Evolutionary conservation across 2,329 filamentous ascomycete species (phyloP), one percentile per base, ranked within the genome.

Genomic region (Aspergillus fumigatiaffinis): DNA sequence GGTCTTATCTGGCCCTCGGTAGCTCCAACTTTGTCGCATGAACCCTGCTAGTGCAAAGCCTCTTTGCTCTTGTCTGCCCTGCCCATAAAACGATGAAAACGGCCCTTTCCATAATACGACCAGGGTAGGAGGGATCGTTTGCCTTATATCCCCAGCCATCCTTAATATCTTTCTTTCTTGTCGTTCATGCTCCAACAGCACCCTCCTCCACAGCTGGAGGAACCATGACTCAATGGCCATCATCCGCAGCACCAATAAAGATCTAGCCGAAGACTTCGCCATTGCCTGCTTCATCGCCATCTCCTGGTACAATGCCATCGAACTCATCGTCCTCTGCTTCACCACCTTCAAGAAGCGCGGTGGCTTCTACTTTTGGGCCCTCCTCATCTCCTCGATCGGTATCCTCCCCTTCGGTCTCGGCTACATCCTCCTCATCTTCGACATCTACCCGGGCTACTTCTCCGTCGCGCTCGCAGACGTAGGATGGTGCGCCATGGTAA

Each of bases 401-500:
- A 77, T 81, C 46, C 68, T 80, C 10, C 77, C 77, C 0, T 81
- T 71, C 60, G 65, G 65, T 4, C 47, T 71, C 58, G 67, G 66
- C n/a, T 68, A 67, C 23, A 49, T 69, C 51, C 59, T 69, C 46
- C 68, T 67, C 32, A 68, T 68, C 47, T 68, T 69, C 58, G 58
- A 55, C 23, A 55, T 68, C 10, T 66, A 66, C 9, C 61, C 63
- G 5, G 61, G 59, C 12, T 69, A 66, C 64, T 23, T 69, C 10
- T 61, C 66, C 4, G 64, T 74, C 7, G 71, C 76, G 14, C 59
- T 79, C 14, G 67, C 80, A 25, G 74, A 74, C 10, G 57, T 85
- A 52, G 83, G 82, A 25, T 81, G 84, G 80, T 80, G 79, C 65
- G 57, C 73, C 1, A 85, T 86, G 81, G 79, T 86, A 1, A 84